These are phyloP conservation scores for Lasiodiplodia theobromae DNA, from an alignment of 2,329 filamentous ascomycete species.

Conservation along the genomic window DNA sequence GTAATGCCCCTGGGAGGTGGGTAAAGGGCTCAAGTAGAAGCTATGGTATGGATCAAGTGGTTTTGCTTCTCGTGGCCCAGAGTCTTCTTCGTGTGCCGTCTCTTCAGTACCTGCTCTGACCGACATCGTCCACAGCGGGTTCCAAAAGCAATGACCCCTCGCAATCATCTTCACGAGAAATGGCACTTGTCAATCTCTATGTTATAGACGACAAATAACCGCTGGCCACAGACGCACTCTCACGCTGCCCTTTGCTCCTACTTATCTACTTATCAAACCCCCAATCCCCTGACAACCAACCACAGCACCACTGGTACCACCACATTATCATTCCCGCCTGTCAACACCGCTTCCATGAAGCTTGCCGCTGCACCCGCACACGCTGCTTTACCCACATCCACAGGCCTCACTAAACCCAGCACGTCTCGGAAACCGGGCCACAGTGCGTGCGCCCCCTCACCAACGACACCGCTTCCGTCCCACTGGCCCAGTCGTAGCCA, in stretches of 20 bases:
- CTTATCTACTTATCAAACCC: slow-evolving; percentile 45
- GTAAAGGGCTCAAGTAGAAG: too few species aligned
- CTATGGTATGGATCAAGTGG: too few species aligned
- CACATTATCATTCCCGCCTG: slow-evolving; percentile 98
- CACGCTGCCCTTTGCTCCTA: background rate
- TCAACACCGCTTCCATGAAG: slow-evolving; percentile 92
- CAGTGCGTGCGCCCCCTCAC: slow-evolving; percentile 52
- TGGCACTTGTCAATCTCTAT: background rate
- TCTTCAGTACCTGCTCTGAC: too few species aligned
- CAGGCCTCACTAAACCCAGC: slow-evolving; percentile 39
- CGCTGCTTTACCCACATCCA: slow-evolving; percentile 62
- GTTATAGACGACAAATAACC: background rate
- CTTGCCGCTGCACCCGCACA: slow-evolving; percentile 82
- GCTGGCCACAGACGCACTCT: background rate
- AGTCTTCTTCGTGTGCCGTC: too few species aligned
- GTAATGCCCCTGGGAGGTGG: too few species aligned
- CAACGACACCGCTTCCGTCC: slow-evolving; percentile 41
- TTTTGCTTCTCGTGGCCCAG: too few species aligned
- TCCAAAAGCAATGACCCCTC: too few species aligned
- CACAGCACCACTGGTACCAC: slow-evolving; percentile 93
- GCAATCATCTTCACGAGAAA: too few species aligned
- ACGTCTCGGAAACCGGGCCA: slow-evolving; percentile 32
- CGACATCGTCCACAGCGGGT: too few species aligned
- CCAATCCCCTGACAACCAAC: slow-evolving; percentile 84
- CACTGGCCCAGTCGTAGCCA: slow-evolving; percentile 84